These are phyloP conservation scores for Sugiyamaella novakii DNA, from an alignment of 1,139 yeast genomes.

Conservation along the genomic window DNA sequence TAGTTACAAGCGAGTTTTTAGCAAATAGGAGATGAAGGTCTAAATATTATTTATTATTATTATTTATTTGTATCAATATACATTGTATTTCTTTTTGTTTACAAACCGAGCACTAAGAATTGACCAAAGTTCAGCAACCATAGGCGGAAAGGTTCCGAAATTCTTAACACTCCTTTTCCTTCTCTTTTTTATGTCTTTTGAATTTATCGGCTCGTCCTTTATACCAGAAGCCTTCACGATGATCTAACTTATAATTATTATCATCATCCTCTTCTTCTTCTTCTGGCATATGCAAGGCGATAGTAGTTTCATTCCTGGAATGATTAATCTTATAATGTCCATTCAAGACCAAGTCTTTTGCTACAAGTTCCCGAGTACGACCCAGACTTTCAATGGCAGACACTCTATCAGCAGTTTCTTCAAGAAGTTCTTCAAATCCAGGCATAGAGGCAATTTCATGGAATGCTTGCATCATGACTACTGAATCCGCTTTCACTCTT, in stretches of 20 bases:
- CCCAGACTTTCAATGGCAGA: constrained; percentile 75
- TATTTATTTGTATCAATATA: neutral
- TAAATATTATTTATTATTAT: constrained; percentile 5
- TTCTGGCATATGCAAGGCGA: constrained; percentile 32
- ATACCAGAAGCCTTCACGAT: constrained; percentile 32
- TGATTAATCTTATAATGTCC: constrained; percentile 35
- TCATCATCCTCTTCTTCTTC: constrained; percentile 34
- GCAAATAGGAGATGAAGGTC: neutral
- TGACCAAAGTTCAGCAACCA: too few relatives aligned
- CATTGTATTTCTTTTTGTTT: neutral
- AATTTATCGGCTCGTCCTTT: constrained; percentile 24
- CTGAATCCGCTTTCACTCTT: constrained; percentile 76
- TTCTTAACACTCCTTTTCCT: too few relatives aligned
- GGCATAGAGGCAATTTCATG: constrained; percentile 75
- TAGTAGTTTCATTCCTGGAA: constrained; percentile 23
- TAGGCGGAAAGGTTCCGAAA: too few relatives aligned
- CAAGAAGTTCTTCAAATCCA: constrained; percentile 67
- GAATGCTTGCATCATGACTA: constrained; percentile 89
- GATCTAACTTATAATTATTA: constrained; percentile 29
- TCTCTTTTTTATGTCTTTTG: constrained; percentile 9
- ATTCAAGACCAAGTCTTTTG: constrained; percentile 69
- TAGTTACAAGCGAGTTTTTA: constrained; percentile 2
- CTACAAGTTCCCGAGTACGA: constrained; percentile 78
- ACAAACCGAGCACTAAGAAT: neutral
- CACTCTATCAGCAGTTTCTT: constrained; percentile 71